A percentile compares a stretch with the other conserved stretches of the same genome.
Conservation (phyloP, 2,329 filamentous ascomycete genomes). For the Fusarium sp. region DNA sequence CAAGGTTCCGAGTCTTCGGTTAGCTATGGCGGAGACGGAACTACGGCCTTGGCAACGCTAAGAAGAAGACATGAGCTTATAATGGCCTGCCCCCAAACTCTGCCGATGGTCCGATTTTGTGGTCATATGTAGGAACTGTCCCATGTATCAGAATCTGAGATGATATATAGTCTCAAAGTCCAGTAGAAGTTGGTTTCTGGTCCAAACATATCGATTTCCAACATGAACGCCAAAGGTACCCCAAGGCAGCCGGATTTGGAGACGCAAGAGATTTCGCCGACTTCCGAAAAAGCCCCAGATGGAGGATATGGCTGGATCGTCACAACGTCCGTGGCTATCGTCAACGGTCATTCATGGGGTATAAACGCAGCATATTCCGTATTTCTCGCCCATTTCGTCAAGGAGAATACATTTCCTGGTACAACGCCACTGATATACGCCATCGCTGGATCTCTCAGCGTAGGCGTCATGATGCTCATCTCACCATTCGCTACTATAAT, state of each 20-base stretch:
- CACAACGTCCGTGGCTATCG: slow-evolving; percentile 45
- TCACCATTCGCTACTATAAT: slow-evolving; percentile 52
- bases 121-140: background rate
- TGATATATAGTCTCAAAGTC: background rate
- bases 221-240: background rate
- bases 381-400: slow-evolving; percentile 67
- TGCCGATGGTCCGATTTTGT: background rate
- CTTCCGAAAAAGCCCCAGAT: slow-evolving; percentile 41
- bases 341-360: slow-evolving; percentile 54
- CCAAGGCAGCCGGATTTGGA: background rate
- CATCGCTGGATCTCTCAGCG: slow-evolving; percentile 67
- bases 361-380: slow-evolving; percentile 61
- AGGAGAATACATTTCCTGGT: slow-evolving; percentile 59
- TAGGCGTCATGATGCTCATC: slow-evolving; percentile 55
- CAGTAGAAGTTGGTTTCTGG: background rate
- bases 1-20: background rate
- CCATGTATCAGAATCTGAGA: no score
- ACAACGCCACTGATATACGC: slow-evolving; percentile 66
- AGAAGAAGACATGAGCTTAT: background rate
- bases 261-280: background rate
- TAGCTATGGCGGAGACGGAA: background rate
- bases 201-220: background rate
- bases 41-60: background rate
- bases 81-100: background rate
- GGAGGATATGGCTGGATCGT: slow-evolving; percentile 63